Evolutionary conservation across 106 monocot genomes (phyloP).

Genomic region (Dioscorea zingiberensis): DNA sequence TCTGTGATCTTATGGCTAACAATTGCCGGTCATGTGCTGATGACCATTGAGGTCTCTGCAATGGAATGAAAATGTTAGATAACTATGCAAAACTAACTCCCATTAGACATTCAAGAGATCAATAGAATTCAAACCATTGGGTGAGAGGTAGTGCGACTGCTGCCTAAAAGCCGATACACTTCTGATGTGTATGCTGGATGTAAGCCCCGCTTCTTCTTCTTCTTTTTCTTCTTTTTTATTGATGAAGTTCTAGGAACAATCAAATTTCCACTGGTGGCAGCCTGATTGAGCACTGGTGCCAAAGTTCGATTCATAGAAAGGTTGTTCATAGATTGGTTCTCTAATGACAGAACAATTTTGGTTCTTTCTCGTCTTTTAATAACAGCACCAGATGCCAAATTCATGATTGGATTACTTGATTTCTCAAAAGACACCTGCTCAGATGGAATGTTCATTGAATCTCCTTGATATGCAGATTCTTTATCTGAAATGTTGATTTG

Average conservation of each 20-base stretch:
- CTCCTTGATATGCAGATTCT: no score
- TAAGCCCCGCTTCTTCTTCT: neutral
- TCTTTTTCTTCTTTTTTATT: slow-evolving; percentile 9
- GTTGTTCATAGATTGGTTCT: no score
- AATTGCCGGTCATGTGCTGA: slow-evolving; percentile 44
- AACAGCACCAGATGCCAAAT: neutral
- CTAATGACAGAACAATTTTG: neutral
- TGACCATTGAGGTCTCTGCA: slow-evolving; percentile 39
- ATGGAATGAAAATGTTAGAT: slow-evolving; percentile 2
- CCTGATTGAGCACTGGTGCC: neutral
- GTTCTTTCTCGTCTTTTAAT: neutral
- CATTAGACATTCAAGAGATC: neutral
- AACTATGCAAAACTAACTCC: neutral
- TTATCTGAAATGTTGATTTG: neutral
- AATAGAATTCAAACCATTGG: slow-evolving; percentile 15
- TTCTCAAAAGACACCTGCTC: neutral
- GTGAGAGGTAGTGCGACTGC: slow-evolving; percentile 28
- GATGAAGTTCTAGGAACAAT: neutral
- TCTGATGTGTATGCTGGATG: slow-evolving; percentile 27
- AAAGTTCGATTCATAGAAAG: no score
- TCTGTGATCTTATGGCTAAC: slow-evolving; percentile 23
- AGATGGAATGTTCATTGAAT: neutral
- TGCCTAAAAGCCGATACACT: slow-evolving; percentile 19
- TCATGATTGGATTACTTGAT: neutral
- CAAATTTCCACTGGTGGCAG: neutral